Conservation (phyloP, 805 yeast species). For the Myxozyma lipomycoides region DNA sequence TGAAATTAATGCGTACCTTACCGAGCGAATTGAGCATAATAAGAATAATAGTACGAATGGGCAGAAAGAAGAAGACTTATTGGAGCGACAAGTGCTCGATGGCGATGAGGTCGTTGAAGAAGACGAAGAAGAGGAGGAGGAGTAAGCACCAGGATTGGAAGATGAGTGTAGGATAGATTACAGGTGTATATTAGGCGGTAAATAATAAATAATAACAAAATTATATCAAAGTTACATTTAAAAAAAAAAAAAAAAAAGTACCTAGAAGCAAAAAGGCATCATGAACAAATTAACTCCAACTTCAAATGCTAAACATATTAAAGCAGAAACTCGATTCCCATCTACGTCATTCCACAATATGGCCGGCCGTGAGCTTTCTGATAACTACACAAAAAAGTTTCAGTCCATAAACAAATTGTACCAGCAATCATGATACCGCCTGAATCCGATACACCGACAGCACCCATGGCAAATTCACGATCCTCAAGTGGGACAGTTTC, state of each 20-base stretch:
- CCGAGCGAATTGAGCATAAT: conserved; percentile 16
- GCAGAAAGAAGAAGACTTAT: conserved; percentile 8
- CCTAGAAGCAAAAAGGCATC: not conserved
- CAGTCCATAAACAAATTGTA: conserved; percentile 65
- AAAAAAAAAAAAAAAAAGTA: not conserved
- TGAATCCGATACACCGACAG: conserved; percentile 79
- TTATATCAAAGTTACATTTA: too few relatives aligned
- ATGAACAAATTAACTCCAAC: not conserved
- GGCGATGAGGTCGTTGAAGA: conserved; percentile 27
- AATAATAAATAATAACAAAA: too few relatives aligned
- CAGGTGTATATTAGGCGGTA: not conserved
- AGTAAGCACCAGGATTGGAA: not conserved
- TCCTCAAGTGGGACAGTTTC: conserved; percentile 51
- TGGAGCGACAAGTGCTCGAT: conserved; percentile 22
- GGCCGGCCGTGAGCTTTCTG: conserved; percentile 72
- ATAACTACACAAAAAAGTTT: conserved; percentile 62
- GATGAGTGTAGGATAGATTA: not conserved
- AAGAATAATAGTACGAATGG: conserved; percentile 1
- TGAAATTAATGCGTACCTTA: conserved; percentile 21
- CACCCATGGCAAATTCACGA: conserved; percentile 76
- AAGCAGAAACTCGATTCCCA: not conserved
- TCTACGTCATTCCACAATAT: conserved; percentile 59
- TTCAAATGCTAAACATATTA: not conserved
- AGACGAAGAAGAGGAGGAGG: conserved; percentile 17
- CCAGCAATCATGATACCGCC: conserved; percentile 85